These are phyloP conservation scores for Starmerella potacharoeniae DNA, from an alignment of 805 yeast species.

Conservation along the genomic window DNA sequence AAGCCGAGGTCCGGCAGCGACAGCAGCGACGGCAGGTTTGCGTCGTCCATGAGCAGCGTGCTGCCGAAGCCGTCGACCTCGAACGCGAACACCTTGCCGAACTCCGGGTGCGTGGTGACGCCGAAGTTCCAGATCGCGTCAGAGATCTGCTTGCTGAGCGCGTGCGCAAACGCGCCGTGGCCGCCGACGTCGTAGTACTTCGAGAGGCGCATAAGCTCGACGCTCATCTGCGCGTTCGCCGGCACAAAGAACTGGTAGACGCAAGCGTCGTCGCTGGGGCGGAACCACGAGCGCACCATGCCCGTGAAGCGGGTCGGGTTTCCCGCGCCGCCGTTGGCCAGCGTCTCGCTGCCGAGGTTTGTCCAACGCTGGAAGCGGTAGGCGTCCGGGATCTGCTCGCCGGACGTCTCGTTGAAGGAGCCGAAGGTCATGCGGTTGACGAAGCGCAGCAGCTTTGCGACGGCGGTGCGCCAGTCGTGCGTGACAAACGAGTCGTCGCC, in stretches of 20 bases:
- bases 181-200: constrained; percentile 21
- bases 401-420: constrained; percentile 38
- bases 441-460: constrained; percentile 37
- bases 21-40: constrained; percentile 75
- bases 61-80: constrained; percentile 86
- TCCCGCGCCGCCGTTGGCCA: constrained; percentile 67
- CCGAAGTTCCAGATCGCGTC: constrained; percentile 54
- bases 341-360: constrained; percentile 66
- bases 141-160: constrained; percentile 35
- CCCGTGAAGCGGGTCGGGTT: constrained; percentile 70
- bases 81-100: constrained; percentile 73
- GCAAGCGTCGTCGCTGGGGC: constrained; percentile 84
- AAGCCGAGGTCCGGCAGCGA: constrained; percentile 75
- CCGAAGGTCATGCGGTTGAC: constrained; percentile 13
- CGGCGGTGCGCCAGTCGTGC: constrained; percentile 48
- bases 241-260: constrained; percentile 74
- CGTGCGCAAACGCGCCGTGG: constrained; percentile 19
- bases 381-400: constrained; percentile 37
- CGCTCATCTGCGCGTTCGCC: constrained; percentile 66
- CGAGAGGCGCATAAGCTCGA: constrained; percentile 42
- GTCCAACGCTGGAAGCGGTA: constrained; percentile 69
- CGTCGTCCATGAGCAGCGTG: constrained; percentile 70
- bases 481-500: constrained; percentile 33
- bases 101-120: constrained; percentile 51
- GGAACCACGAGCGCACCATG: constrained; percentile 65